These are phyloP conservation scores for Marchantia paleacea DNA, from an alignment of 225 moss, liverwort and hornwort genomes.

Conservation along the genomic window DNA sequence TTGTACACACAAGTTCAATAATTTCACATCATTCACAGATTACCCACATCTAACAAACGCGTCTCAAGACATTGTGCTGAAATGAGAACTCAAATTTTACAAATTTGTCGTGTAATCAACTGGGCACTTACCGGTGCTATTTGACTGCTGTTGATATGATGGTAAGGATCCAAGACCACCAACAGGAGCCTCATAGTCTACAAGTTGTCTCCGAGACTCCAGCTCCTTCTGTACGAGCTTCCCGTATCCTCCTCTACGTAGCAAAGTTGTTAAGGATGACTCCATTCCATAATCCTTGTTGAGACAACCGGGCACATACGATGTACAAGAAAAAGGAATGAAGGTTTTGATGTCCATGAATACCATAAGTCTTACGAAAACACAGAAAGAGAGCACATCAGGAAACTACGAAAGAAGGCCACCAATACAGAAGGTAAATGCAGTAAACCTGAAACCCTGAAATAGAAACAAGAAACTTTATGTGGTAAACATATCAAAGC, in stretches of 20 bases:
- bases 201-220: constrained; percentile 89
- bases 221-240: constrained; percentile 97
- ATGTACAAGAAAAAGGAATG: background rate
- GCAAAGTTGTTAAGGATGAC: constrained; percentile 47
- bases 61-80: too few relatives aligned
- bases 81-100: background rate
- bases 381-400: too few relatives aligned
- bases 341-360: too few relatives aligned
- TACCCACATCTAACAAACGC: too few relatives aligned
- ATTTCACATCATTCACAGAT: too few relatives aligned
- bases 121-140: constrained; percentile 50
- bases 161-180: constrained; percentile 69
- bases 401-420: too few relatives aligned
- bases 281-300: background rate
- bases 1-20: too few relatives aligned
- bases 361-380: too few relatives aligned
- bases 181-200: constrained; percentile 93
- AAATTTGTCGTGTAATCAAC: background rate
- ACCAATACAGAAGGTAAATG: too few relatives aligned
- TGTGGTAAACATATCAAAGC: too few relatives aligned
- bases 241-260: constrained; percentile 99
- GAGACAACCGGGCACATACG: background rate
- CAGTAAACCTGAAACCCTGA: too few relatives aligned
- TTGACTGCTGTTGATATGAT: constrained; percentile 52
- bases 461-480: too few relatives aligned